Base-by-base conservation (phyloP, 2,329 filamentous ascomycete genomes). In the Teratosphaeria viscida region DNA sequence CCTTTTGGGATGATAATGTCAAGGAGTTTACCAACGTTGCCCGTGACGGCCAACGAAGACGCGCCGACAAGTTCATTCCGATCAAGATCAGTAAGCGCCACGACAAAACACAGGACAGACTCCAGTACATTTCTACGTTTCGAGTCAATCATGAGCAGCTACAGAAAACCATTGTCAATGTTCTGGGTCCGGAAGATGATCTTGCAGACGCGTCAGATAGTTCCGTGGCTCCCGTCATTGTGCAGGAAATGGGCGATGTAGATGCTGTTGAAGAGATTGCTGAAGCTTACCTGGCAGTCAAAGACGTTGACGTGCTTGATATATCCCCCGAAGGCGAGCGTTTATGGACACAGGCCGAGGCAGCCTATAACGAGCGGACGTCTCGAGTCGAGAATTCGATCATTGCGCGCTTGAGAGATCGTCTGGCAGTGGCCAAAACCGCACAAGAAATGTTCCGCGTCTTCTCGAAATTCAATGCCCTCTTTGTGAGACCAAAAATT, bases 371-470 rank as follows among this genome's bases (percentile, higher is more conserved):
- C 66, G 95, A 99, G 73, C 88, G 95, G 47, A 99, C 95, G 10
- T 92, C 94, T 19, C 85, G 94, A 61, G 94, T 99, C 4, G 94
- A 99, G 73, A 99, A 99, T 75, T 96, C 94, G 3, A 99, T 99
- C 74, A 99, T 99, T 72, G 91, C 94, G 37, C 84, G 91, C 58
- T 81, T 99, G 35, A 84, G 94, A 69, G 94, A 99, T 75, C 88
- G 94, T 60, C 82, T 99, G 59, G 94, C 92, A 14, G 96, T 91
- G 6, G 92, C 94, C 12, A 96, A 95, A 80, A 96, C 91, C 63
- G 94, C 94, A 49, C 97, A 95, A 71, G 95, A 99, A 76, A 99
- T 99, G 94, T 99, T 99, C 74, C 89, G 95, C 58, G 94, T 99
- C 62, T 99, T 99, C 74, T 97, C 94, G 57, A 97, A 97, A 73